Percentiles rank a stretch among this genome's conserved stretches.
Conservation (phyloP, 169 alveolate species). For the Cryptosporidium parvum region DNA sequence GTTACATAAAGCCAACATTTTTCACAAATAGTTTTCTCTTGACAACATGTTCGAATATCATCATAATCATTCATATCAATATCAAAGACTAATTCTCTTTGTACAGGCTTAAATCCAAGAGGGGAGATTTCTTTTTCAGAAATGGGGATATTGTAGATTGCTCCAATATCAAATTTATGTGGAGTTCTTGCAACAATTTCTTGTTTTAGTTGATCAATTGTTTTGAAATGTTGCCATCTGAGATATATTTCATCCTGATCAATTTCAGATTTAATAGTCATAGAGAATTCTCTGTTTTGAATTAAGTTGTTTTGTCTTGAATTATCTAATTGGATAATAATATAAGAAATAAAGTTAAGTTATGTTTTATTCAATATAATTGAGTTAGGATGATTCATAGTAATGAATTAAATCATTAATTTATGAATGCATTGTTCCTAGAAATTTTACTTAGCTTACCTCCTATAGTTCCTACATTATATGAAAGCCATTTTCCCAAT, state of each 20-base stretch:
- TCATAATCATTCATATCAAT: constrained; percentile 99
- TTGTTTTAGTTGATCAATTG: constrained; percentile 81
- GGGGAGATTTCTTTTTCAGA: constrained; percentile 80
- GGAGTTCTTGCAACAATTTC: constrained; percentile 82
- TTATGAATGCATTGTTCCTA: neutral
- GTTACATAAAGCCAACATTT: constrained; percentile 95
- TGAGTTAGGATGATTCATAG: no score
- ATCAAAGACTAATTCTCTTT: constrained; percentile 95
- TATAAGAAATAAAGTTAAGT: neutral
- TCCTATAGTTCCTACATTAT: neutral
- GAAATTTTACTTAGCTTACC: constrained; percentile 3
- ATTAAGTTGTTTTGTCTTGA: constrained; percentile 7
- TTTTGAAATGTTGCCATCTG: constrained; percentile 84
- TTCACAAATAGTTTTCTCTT: constrained; percentile 94
- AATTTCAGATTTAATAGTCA: constrained; percentile 60
- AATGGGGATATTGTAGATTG: constrained; percentile 90
- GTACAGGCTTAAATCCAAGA: constrained; percentile 60
- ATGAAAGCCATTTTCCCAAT: constrained; percentile 65
- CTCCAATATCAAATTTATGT: constrained; percentile 93
- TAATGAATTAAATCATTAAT: neutral
- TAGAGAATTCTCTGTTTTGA: constrained; percentile 67
- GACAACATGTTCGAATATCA: constrained; percentile 97
- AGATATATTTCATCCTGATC: constrained; percentile 85
- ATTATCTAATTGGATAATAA: neutral
- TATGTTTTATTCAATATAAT: no score